phyloP scores from a whole-genome alignment of 352 stramenopile genomes.

The Globisporangium mamillatum region DNA sequence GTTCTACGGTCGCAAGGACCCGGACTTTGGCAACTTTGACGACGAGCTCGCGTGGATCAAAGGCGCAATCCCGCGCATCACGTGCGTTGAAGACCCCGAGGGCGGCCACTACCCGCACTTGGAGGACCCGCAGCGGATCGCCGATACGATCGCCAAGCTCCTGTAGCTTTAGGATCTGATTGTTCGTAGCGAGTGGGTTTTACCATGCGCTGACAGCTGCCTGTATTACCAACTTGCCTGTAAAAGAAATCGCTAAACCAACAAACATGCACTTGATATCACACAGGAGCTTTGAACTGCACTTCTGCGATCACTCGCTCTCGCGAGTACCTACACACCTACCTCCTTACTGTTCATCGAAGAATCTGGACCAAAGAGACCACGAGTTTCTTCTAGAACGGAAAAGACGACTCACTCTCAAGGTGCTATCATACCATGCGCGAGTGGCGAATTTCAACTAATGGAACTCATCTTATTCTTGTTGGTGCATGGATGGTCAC shows the following conservation, averaged over 20 bases:
- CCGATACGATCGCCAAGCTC: conserved; percentile 17
- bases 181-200: neutral
- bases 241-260: too few relatives aligned
- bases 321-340: neutral
- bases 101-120: conserved; percentile 39
- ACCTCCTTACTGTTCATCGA: too few relatives aligned
- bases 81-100: conserved; percentile 19
- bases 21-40: conserved; percentile 32
- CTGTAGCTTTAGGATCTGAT: neutral
- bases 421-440: too few relatives aligned
- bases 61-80: conserved; percentile 19
- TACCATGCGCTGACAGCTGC: too few relatives aligned
- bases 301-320: neutral
- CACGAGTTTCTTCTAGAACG: too few relatives aligned
- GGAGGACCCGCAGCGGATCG: conserved; percentile 24
- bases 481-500: too few relatives aligned
- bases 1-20: conserved; percentile 36
- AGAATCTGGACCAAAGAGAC: too few relatives aligned
- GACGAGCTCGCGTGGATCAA: conserved; percentile 33
- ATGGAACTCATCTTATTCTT: too few relatives aligned
- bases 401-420: too few relatives aligned
- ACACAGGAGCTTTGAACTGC: neutral
- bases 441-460: too few relatives aligned
- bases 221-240: too few relatives aligned
- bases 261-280: too few relatives aligned